A percentile compares a stretch with the other conserved stretches of the same genome.
Conservation (phyloP, 768 basidiomycete species). For the Boletus subcaerulescens region DNA sequence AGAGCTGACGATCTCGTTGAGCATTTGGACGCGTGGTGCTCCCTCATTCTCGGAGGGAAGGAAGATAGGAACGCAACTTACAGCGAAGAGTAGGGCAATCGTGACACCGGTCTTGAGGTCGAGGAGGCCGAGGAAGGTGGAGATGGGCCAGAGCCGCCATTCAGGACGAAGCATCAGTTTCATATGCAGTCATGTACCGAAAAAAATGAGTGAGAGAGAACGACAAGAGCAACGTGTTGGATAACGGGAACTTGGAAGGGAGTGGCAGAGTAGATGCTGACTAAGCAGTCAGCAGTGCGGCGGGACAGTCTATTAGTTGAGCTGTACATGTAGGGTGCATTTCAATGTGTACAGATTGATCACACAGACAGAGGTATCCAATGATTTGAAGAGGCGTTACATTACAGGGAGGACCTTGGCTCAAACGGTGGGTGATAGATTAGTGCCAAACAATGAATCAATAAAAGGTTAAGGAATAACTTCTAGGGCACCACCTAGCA, state of each 20-base stretch:
- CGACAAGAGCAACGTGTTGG: not conserved
- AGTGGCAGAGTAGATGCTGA: conserved; percentile 10
- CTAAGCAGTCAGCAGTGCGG: conserved; percentile 7
- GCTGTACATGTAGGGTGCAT: too few species aligned
- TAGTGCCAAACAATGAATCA: too few species aligned
- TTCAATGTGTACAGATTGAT: too few species aligned
- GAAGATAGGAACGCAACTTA: conserved; percentile 38
- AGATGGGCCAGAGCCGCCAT: conserved; percentile 80
- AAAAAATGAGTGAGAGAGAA: conserved; percentile 5
- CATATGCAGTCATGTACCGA: conserved; percentile 47
- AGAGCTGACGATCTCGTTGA: conserved; percentile 44
- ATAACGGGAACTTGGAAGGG: not conserved
- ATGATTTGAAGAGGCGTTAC: too few species aligned
- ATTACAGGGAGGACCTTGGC: too few species aligned
- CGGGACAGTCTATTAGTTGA: too few species aligned
- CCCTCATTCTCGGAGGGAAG: not conserved
- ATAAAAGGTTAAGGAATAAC: too few species aligned
- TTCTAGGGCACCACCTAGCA: too few species aligned
- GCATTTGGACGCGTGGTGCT: not conserved
- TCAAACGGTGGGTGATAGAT: too few species aligned
- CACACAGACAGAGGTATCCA: too few species aligned
- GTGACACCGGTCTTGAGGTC: conserved; percentile 95
- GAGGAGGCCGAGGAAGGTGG: conserved; percentile 80
- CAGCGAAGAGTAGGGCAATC: conserved; percentile 85
- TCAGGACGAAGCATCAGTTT: conserved; percentile 79